Evolutionary conservation across 768 basidiomycete genomes (phyloP), one percentile per base, ranked within the genome.

Genomic region (Panaeolus papilionaceus): DNA sequence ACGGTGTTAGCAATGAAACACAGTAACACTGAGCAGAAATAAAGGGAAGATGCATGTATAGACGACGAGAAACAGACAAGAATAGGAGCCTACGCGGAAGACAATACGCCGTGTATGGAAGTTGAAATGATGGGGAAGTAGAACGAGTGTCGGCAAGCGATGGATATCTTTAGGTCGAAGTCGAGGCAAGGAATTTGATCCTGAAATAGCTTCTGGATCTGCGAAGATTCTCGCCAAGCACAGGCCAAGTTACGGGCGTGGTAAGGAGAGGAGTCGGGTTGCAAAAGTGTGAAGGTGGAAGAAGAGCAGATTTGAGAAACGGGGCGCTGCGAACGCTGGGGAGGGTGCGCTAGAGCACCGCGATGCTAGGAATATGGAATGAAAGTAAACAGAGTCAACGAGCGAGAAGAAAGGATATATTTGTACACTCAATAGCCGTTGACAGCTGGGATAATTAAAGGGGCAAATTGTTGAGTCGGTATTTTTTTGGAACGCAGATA

Each of bases 21-120:
- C n/a, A n/a, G n/a, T n/a, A n/a, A n/a, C n/a, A 20, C 38, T 69
- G 2, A 66, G 70, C 12, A 67, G 70, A 51, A 71, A 73, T 51
- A 71, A 71, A 28, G 71, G 70, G 33, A 66, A 64, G 8, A 67
- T 68, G 54, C 67, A 37, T 58, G 54, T 58, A 58, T 58, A 33
- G 33, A 58, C 28, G 8, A 58, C 54, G 12, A 28, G 28, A 58
- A 14, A 12, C 20, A 47, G 18, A 20, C 54, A 58, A 9, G 28
- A 58, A 28, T 58, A 28, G 54, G 33, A 23, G 33, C 33, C 33
- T 33, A 33, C 33, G 33, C 33, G 28, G n/a, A 33, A 33, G 54
- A 58, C 4, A 14, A 58, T 9, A 26, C 8, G 18, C 5, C 49
- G 49, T 28, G 49, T 51, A 26, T 26, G 8, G 20, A 11, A 51